phyloP scores from a whole-genome alignment of 371 early-diverging fungal genomes.

The Mortierella sp. region DNA sequence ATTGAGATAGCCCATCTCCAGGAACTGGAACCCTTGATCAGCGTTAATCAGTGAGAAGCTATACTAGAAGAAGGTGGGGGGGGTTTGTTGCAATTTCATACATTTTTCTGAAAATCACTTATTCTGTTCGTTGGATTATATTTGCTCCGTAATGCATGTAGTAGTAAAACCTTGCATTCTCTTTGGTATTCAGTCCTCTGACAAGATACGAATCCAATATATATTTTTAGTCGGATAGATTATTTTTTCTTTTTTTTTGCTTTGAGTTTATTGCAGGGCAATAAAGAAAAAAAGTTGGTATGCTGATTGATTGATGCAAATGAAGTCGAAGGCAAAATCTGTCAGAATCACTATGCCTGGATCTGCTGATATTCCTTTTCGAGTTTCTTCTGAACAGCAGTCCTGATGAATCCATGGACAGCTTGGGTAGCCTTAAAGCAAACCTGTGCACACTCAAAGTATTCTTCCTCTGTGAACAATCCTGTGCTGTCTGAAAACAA shows the following conservation, averaged over 20 bases:
- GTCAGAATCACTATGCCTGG: conserved; percentile 60
- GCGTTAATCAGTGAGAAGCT: background rate
- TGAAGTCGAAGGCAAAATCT: background rate
- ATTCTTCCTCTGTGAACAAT: conserved; percentile 75
- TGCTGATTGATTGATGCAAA: background rate
- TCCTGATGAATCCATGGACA: conserved; percentile 69
- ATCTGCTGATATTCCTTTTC: conserved; percentile 68
- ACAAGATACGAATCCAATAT: background rate
- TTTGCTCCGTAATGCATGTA: too few relatives aligned
- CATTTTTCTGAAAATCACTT: too few relatives aligned
- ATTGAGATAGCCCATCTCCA: conserved; percentile 27
- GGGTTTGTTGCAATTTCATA: too few relatives aligned
- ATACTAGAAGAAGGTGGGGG: too few relatives aligned
- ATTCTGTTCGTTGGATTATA: too few relatives aligned
- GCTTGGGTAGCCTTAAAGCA: conserved; percentile 64
- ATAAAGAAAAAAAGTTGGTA: background rate
- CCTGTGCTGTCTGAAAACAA: conserved; percentile 78
- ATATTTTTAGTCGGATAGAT: background rate
- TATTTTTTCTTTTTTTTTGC: background rate
- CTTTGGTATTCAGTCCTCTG: too few relatives aligned
- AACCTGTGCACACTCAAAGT: conserved; percentile 62
- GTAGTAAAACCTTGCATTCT: too few relatives aligned
- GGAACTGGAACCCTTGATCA: background rate
- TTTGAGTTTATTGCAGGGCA: background rate
- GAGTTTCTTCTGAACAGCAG: conserved; percentile 68